A percentile compares a stretch with the other conserved stretches of the same genome.
phyloP scores from a whole-genome alignment of 306 rosid species.

The Prunus campanulata region DNA sequence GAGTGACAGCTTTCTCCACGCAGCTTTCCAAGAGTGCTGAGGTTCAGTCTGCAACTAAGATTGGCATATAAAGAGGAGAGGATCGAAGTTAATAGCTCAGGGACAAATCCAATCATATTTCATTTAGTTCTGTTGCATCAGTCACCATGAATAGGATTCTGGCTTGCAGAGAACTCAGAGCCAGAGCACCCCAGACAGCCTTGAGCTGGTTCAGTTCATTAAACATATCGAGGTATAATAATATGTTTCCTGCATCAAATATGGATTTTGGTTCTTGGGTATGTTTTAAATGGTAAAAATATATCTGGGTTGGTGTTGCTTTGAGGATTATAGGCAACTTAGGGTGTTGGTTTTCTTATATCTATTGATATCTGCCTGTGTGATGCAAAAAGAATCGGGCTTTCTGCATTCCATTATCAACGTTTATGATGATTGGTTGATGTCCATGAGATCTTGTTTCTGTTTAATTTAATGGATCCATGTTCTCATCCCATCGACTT shows the following conservation, averaged over 20 bases:
- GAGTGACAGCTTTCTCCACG: not conserved
- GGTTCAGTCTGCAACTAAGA: not conserved
- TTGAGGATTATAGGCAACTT: not conserved
- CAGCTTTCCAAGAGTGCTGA: not conserved
- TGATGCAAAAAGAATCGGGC: not conserved
- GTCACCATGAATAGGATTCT: slow-evolving; percentile 44
- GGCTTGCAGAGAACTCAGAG: slow-evolving; percentile 26
- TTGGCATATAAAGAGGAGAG: not conserved
- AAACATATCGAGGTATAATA: slow-evolving; percentile 39
- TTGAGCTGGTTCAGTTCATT: slow-evolving; percentile 29
- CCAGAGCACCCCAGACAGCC: slow-evolving; percentile 26
- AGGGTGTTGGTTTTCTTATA: slow-evolving; percentile 2
- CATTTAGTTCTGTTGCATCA: not conserved
- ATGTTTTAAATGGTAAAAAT: not conserved
- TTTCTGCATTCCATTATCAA: not conserved
- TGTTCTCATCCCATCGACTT: not conserved
- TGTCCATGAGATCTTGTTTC: not conserved
- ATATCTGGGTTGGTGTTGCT: slow-evolving; percentile 3
- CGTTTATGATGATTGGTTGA: not conserved
- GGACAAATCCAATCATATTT: not conserved
- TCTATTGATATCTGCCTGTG: not conserved
- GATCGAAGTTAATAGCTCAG: not conserved
- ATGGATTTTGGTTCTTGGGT: slow-evolving; percentile 5
- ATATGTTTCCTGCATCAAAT: not conserved
- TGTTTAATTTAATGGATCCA: not conserved